A percentile compares a stretch with the other conserved stretches of the same genome.
Evolutionary conservation across 2,329 filamentous ascomycete genomes (phyloP).

Genomic region (Epichloe glyceriae): DNA sequence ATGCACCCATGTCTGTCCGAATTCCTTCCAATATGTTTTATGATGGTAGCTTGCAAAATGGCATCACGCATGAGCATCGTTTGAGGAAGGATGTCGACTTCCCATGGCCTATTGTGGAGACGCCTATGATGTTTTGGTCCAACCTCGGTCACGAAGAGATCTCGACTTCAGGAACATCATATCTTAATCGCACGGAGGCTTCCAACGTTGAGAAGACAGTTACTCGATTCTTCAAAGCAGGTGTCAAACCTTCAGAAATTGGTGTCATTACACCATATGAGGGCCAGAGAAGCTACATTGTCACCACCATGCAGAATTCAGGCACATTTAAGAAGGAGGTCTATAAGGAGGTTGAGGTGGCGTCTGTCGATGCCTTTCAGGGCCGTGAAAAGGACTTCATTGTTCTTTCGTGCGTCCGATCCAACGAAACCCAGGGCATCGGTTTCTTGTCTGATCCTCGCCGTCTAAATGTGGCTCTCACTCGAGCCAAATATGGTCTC

Average conservation of each 20-base stretch:
- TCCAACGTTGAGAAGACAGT: conserved; percentile 98
- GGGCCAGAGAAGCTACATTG: conserved; percentile 94
- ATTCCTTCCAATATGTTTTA: conserved; percentile 99
- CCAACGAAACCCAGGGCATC: conserved; percentile 97
- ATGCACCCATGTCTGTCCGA: conserved; percentile 98
- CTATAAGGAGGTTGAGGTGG: conserved; percentile 98
- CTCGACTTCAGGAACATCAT: conserved; percentile 92
- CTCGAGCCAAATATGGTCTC: conserved; percentile 89
- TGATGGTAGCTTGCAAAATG: conserved; percentile 91
- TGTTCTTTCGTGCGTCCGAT: conserved; percentile 91
- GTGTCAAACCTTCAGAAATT: conserved; percentile 85
- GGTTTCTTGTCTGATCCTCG: conserved; percentile 96
- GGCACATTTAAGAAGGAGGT: conserved; percentile 96
- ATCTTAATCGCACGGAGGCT: conserved; percentile 93
- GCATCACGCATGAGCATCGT: conserved; percentile 79
- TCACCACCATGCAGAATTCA: conserved; percentile 97
- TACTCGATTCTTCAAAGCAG: conserved; percentile 96
- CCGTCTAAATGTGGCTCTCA: conserved; percentile 92
- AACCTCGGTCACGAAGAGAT: conserved; percentile 97
- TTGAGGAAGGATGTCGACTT: conserved; percentile 92
- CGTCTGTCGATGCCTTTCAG: conserved; percentile 96
- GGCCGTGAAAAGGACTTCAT: conserved; percentile 99
- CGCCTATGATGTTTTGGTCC: conserved; percentile 99
- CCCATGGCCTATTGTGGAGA: conserved; percentile 88
- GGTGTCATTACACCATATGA: conserved; percentile 98